Base-by-base conservation (phyloP, 2,329 filamentous ascomycete species). In the Aureobasidium sp. region DNA sequence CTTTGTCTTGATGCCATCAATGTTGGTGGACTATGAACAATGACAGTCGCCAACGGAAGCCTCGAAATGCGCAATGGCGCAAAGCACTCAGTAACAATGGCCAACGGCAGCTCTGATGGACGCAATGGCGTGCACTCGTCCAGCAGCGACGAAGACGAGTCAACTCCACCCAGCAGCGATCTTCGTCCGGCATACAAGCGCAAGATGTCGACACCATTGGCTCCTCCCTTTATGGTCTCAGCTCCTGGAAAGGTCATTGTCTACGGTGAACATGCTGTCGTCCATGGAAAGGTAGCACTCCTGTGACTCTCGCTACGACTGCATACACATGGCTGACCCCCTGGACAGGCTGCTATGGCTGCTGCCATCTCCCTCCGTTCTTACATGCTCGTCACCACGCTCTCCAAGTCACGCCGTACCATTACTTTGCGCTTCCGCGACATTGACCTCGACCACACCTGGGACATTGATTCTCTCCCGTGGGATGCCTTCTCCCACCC, bases 161-260 rank as follows among this genome's bases (percentile, higher is more conserved):
- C 44, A 8, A 45, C 6, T n/a, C 31, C 39, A 35, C 53, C 19
- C 47, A 14, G 45, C 14, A 40, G 35, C 40, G 45, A 58, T 22
- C 33, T 9, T 5, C 45, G 39, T 29, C 44, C 44, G 39, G 22
- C 39, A 54, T 44, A 57, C 27, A 42, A 24, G 17, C 61, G 61
- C 29, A 63, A 63, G 54, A 54, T 59, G 53, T 63, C 61, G 47
- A 45, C 61, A 4, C 61, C 61, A 27, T 48, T 63, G 33, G 61
- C 61, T 15, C 61, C 61, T 42, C 44, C 92, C 64, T 99, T 99
- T 73, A 96, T 99, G 90, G 92, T 97, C 62, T 97, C 94, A 17
- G 93, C 95, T 2, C 94, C 94, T 0, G 95, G 93, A 66, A 99
- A 99, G 75, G 94, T 97, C 71, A 99, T 99, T 73, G 90, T 97